Percentiles rank a stretch among this genome's conserved stretches.
These are phyloP conservation scores for Macrolepiota fuliginosa DNA, from an alignment of 768 basidiomycete species.

Conservation along the genomic window DNA sequence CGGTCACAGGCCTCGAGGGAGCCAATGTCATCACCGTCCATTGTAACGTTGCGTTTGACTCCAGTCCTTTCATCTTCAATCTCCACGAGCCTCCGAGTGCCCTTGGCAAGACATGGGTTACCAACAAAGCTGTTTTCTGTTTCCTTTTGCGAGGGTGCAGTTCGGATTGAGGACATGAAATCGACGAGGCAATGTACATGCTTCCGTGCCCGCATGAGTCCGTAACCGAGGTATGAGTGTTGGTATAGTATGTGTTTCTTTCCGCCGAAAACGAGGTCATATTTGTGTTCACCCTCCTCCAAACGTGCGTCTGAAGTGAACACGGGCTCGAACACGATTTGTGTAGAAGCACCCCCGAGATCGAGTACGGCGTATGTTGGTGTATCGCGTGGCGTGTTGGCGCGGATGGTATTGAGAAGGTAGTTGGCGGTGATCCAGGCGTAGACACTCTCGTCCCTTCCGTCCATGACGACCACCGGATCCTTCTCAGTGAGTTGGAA, in stretches of 20 bases:
- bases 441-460: too few species aligned
- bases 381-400: too few species aligned
- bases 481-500: too few species aligned
- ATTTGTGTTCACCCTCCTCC: too few species aligned
- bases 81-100: conserved; percentile 60
- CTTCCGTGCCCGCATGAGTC: conserved; percentile 83
- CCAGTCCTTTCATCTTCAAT: conserved; percentile 48
- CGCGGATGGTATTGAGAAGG: conserved; percentile 70
- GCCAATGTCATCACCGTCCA: conserved; percentile 82
- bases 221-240: conserved; percentile 98
- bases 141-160: conserved; percentile 13
- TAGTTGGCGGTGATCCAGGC: conserved; percentile 99
- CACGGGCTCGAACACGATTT: too few species aligned
- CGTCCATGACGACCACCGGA: too few species aligned
- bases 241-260: too few species aligned
- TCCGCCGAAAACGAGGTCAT: too few species aligned
- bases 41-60: conserved; percentile 62
- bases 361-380: too few species aligned
- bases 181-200: conserved; percentile 88
- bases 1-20: conserved; percentile 84
- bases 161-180: conserved; percentile 65
- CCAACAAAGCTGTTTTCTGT: conserved; percentile 31
- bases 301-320: conserved; percentile 40
- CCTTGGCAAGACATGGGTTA: conserved; percentile 82
- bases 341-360: too few species aligned